Base-by-base conservation (phyloP, 1,284 basidiomycete species). In the Heterobasidion occidentale region DNA sequence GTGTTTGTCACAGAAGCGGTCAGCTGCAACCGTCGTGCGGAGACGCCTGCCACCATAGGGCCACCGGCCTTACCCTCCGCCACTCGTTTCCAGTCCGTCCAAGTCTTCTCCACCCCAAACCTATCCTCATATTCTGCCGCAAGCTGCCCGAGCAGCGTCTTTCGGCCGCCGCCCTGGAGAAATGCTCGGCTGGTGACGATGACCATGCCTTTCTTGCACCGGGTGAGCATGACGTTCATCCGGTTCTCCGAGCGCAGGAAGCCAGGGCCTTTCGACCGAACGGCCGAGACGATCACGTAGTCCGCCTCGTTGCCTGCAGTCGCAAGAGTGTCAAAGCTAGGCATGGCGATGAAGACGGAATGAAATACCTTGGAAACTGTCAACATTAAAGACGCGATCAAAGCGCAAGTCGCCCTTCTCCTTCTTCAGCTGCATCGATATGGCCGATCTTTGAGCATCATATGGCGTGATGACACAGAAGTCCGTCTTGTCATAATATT, bases 401-500 rank as follows among this genome's bases (percentile, higher is more conserved):
- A 68, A 74, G 9, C 69, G 71, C 20, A 78, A 60, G 27, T 27
- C 27, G 4, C 27, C 27, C 4, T 63, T 53, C 36, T 64, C 65
- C 0, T 27, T 55, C 55, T 71, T 67, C 36, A 78, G 62, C 8
- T 56, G 58, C 33, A 58, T 63, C 55, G 74, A 65, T 33, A 79
- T 71, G 2, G 63, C 64, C 1, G 67, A 66, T 9, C 77, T 61
- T 62, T 79, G 77, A 1, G 73, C 70, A 57, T 80, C 77, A 54
- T 79, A 80, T 0, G 76, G 77, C 0, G 77, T 79, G 50, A 79
- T 76, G 54, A 80, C 61, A 36, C 70, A 69, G 57, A 73, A 77
- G 3, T 74, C 60, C 38, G 45, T 60, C 11, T 58, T 12, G 17
- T 60, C 59, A 56, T 74, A 73, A 60, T 77, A 75, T 9, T 66